Percentiles rank a stretch among this genome's conserved stretches.
Conservation (phyloP, 2,329 filamentous ascomycete species). For the Aureobasidium sp. region DNA sequence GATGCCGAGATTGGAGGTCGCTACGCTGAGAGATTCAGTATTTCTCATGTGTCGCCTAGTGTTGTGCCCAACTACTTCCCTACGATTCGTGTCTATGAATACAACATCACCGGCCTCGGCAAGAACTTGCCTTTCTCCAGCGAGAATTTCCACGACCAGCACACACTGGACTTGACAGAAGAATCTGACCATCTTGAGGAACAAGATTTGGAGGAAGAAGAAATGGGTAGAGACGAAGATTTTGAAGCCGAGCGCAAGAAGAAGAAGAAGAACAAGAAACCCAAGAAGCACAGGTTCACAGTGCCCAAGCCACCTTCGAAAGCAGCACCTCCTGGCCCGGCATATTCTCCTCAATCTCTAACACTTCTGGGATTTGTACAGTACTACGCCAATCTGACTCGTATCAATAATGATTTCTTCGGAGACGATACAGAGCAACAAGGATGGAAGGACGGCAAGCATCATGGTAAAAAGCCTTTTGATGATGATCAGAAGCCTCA, state of each 20-base stretch:
- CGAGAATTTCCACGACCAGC: not conserved
- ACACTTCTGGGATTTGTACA: slow-evolving; percentile 77
- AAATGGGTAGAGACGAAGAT: slow-evolving; percentile 3
- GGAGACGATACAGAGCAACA: slow-evolving; percentile 24
- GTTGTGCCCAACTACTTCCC: slow-evolving; percentile 75
- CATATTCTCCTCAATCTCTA: slow-evolving; percentile 78
- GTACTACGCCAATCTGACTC: slow-evolving; percentile 89
- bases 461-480: slow-evolving; percentile 50
- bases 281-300: slow-evolving; percentile 47
- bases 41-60: slow-evolving; percentile 76
- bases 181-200: not conserved
- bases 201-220: slow-evolving; percentile 14
- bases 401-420: slow-evolving; percentile 67
- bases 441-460: slow-evolving; percentile 59
- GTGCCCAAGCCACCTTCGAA: slow-evolving; percentile 66
- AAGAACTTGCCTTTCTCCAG: not conserved
- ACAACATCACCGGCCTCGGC: slow-evolving; percentile 79
- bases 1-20: slow-evolving; percentile 66
- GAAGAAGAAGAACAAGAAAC: slow-evolving; percentile 50
- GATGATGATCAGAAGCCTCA: slow-evolving; percentile 46
- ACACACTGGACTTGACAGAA: slow-evolving; percentile 14
- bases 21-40: slow-evolving; percentile 77
- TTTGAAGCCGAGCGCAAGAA: slow-evolving; percentile 38
- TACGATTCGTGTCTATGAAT: slow-evolving; percentile 82
- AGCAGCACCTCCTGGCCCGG: slow-evolving; percentile 71